These are phyloP conservation scores for Fusarium cicatricum DNA, from an alignment of 2,329 filamentous ascomycete species.

Conservation along the genomic window DNA sequence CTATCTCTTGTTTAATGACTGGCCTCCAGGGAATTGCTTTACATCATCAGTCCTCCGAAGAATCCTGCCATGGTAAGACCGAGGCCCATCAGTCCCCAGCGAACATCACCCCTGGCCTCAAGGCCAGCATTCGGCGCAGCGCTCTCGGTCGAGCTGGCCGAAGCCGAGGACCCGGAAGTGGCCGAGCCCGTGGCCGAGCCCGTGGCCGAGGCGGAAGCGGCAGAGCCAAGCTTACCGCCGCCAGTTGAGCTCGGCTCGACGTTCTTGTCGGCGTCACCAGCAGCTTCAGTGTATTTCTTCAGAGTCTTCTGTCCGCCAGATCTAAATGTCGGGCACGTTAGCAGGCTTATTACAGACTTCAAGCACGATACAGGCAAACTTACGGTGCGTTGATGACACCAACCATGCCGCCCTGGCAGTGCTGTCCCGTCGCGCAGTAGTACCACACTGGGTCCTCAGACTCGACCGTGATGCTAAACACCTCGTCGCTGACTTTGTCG, in stretches of 20 bases:
- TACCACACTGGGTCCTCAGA: conserved; percentile 68
- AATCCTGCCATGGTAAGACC: conserved; percentile 34
- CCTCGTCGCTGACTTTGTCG: conserved; percentile 20
- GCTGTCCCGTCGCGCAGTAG: conserved; percentile 67
- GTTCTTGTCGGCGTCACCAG: conserved; percentile 19
- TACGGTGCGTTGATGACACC: conserved; percentile 52
- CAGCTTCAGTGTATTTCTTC: conserved; percentile 20
- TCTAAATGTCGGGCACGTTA: neutral
- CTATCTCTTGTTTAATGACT: no score
- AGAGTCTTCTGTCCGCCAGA: conserved; percentile 29
- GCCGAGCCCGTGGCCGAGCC: neutral
- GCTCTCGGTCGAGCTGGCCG: conserved; percentile 19
- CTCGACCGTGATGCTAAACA: conserved; percentile 33
- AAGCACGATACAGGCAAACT: conserved; percentile 9
- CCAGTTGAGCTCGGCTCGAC: conserved; percentile 32
- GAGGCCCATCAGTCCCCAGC: conserved; percentile 38
- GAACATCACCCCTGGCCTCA: conserved; percentile 31
- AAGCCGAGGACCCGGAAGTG: neutral
- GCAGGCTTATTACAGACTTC: neutral
- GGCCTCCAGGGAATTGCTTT: neutral
- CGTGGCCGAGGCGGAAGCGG: conserved; percentile 16
- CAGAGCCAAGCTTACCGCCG: conserved; percentile 28
- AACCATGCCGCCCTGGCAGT: conserved; percentile 70
- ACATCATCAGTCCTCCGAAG: conserved; percentile 36
- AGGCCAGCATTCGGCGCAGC: conserved; percentile 30